phyloP scores from a whole-genome alignment of 306 rosid species.

The Quercus parvula region DNA sequence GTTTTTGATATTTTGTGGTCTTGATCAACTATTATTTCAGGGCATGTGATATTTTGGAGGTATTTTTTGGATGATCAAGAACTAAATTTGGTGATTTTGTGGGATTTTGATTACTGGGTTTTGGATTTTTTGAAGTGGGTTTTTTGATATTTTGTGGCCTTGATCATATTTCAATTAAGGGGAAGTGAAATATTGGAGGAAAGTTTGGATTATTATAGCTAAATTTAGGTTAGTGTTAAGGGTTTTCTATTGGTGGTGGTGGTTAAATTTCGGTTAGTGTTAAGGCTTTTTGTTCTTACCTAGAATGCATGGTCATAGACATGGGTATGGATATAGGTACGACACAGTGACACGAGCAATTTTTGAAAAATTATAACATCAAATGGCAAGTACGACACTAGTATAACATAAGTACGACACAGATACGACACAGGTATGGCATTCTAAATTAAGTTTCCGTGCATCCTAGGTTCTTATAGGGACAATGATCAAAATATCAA shows the following conservation, averaged over 20 bases:
- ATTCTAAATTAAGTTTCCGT: constrained; percentile 94
- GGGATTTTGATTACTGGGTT: not conserved
- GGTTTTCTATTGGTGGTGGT: constrained; percentile 19
- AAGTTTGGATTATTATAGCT: not conserved
- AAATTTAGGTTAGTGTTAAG: constrained; percentile 39
- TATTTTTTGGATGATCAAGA: not conserved
- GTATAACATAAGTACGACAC: too few relatives aligned
- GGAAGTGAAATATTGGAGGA: not conserved
- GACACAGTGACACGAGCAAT: too few relatives aligned
- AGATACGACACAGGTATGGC: constrained; percentile 23
- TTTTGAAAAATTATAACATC: too few relatives aligned
- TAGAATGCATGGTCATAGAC: too few relatives aligned
- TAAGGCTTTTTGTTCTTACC: too few relatives aligned
- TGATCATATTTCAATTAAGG: not conserved
- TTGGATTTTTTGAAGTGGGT: not conserved
- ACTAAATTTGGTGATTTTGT: too few relatives aligned
- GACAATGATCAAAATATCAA: constrained; percentile 35
- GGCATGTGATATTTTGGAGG: not conserved
- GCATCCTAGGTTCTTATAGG: constrained; percentile 39
- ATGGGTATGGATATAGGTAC: too few relatives aligned
- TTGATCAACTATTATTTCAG: too few relatives aligned
- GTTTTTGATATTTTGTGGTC: not conserved
- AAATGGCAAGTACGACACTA: too few relatives aligned
- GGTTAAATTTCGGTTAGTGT: too few relatives aligned
- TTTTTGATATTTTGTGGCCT: not conserved